Evolutionary conservation across 306 rosid species (phyloP).

Genomic region (Cucumis hystrix): DNA sequence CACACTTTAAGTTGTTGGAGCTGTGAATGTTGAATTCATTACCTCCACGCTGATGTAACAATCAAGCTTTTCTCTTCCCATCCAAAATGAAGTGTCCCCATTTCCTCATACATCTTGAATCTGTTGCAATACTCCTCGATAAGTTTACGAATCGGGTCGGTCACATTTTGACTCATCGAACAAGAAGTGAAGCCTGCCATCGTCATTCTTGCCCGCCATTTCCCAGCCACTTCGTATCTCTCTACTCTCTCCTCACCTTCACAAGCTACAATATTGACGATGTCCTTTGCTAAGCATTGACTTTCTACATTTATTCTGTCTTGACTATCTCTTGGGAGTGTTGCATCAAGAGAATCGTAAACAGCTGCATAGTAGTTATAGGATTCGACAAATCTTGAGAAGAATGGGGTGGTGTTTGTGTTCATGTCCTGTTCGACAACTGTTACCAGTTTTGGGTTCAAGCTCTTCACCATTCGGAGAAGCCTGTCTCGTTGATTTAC

Average conservation of each 20-base stretch:
- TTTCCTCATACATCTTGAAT: conserved; percentile 64
- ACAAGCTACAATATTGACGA: conserved; percentile 77
- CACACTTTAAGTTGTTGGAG: not conserved
- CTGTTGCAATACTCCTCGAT: conserved; percentile 49
- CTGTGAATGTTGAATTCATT: not conserved
- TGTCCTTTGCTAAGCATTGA: conserved; percentile 91
- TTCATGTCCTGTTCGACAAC: conserved; percentile 92
- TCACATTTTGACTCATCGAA: conserved; percentile 36
- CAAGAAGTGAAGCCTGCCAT: conserved; percentile 81
- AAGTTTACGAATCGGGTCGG: conserved; percentile 30
- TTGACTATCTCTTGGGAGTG: conserved; percentile 83
- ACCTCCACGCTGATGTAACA: conserved; percentile 90
- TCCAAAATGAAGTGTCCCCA: conserved; percentile 78
- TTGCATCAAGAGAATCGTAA: conserved; percentile 72
- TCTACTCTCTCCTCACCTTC: conserved; percentile 93
- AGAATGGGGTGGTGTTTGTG: conserved; percentile 77
- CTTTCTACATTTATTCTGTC: conserved; percentile 90
- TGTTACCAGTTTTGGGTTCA: conserved; percentile 82
- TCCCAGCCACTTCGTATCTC: conserved; percentile 87
- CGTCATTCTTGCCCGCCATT: conserved; percentile 94
- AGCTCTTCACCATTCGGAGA: conserved; percentile 75
- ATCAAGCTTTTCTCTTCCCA: conserved; percentile 90
- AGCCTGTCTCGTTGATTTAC: conserved; percentile 79
- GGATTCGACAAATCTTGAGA: conserved; percentile 70
- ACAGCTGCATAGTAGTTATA: conserved; percentile 80